Evolutionary conservation across 2,329 filamentous ascomycete genomes (phyloP).

Genomic region (Pestalotiopsis sp.): DNA sequence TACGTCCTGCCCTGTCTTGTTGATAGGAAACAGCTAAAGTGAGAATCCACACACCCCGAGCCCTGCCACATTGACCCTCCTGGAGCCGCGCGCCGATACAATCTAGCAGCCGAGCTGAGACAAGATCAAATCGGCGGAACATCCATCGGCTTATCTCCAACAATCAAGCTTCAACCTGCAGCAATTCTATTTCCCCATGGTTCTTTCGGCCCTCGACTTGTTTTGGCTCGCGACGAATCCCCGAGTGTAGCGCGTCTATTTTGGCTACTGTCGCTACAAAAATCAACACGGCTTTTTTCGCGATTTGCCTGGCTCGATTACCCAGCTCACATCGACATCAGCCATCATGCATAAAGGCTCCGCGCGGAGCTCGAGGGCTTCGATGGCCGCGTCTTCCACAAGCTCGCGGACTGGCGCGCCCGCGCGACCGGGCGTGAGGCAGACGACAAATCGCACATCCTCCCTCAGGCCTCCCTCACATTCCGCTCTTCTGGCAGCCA

Average conservation of each 20-base stretch:
- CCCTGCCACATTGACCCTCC: neutral
- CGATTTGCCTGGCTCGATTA: neutral
- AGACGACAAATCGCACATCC: constrained; percentile 24
- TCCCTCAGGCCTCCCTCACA: constrained; percentile 27
- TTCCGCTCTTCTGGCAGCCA: constrained; percentile 24
- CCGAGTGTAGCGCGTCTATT: constrained; percentile 6
- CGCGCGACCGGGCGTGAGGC: constrained; percentile 25
- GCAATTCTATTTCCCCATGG: neutral
- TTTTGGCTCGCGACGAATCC: neutral
- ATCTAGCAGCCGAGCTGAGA: neutral
- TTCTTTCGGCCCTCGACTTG: neutral
- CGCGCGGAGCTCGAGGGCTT: constrained; percentile 32
- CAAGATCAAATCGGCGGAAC: neutral
- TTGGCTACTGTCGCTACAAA: neutral
- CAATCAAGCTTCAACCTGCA: neutral
- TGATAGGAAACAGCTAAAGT: neutral
- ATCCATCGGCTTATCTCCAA: neutral
- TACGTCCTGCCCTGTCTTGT: neutral
- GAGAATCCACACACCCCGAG: neutral
- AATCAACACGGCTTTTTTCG: neutral
- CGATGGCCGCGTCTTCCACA: constrained; percentile 19
- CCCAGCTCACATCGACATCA: neutral
- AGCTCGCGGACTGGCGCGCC: constrained; percentile 23
- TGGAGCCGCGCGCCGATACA: neutral
- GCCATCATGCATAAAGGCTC: constrained; percentile 33